Conservation (phyloP, 805 yeast species). For the Komagataella ulmi region DNA sequence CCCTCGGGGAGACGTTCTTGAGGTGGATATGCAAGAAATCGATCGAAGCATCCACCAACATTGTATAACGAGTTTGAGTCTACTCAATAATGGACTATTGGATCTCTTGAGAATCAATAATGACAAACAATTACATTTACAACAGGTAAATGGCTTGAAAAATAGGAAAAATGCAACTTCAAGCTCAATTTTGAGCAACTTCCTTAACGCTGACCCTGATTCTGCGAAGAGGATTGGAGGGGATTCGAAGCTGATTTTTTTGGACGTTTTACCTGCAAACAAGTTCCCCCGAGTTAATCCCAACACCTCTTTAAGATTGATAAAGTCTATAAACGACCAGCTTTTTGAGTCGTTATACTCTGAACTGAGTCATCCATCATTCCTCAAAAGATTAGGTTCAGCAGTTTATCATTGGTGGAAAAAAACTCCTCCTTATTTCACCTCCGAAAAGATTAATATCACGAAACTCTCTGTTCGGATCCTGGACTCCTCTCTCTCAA, state of each 20-base stretch:
- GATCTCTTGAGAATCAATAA: constrained; percentile 16
- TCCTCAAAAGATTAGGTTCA: neutral
- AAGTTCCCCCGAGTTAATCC: neutral
- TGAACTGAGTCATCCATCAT: neutral
- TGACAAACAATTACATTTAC: constrained; percentile 10
- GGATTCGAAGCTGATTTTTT: constrained; percentile 15
- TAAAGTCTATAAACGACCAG: neutral
- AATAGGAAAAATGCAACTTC: neutral
- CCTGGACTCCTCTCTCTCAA: neutral
- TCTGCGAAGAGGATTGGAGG: constrained; percentile 9
- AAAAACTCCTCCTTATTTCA: neutral
- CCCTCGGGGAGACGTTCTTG: constrained; percentile 17
- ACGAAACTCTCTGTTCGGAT: neutral
- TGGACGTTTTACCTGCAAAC: constrained; percentile 13
- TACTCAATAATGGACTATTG: constrained; percentile 16
- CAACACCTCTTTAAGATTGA: neutral
- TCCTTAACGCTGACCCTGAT: neutral
- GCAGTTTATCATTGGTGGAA: neutral
- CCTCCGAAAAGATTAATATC: neutral
- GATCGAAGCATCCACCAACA: constrained; percentile 12
- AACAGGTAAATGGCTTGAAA: constrained; percentile 9
- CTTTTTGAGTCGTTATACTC: neutral
- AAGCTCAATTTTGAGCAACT: neutral
- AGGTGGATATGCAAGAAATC: constrained; percentile 15
- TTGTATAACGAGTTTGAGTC: constrained; percentile 11